phyloP scores from a whole-genome alignment of 768 basidiomycete species.

The Coprinellus micaceus region DNA sequence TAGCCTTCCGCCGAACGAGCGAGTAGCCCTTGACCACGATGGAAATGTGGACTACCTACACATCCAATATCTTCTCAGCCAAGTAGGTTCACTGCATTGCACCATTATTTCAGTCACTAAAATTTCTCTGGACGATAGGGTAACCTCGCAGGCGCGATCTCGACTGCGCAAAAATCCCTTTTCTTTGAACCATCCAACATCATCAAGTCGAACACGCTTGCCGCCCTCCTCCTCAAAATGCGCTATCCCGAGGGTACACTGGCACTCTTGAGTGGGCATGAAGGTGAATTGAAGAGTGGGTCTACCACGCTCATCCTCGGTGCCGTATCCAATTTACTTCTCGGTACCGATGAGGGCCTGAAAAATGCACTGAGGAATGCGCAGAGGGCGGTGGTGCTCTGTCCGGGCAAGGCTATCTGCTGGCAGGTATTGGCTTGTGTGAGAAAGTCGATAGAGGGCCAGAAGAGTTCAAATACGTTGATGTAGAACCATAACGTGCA shows the following conservation, averaged over 20 bases:
- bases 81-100: conserved; percentile 41
- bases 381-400: conserved; percentile 62
- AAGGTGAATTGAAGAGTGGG: conserved; percentile 32
- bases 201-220: conserved; percentile 51
- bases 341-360: conserved; percentile 16
- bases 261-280: conserved; percentile 37
- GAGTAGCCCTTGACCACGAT: conserved; percentile 62
- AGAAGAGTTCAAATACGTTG: too few relatives aligned
- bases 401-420: conserved; percentile 46
- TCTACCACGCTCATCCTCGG: conserved; percentile 45
- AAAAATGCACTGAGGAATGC: conserved; percentile 40
- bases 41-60: conserved; percentile 71
- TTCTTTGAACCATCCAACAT: conserved; percentile 50
- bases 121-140: conserved; percentile 32
- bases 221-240: conserved; percentile 49
- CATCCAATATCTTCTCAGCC: conserved; percentile 66
- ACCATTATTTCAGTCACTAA: not conserved
- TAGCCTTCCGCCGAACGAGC: conserved; percentile 60
- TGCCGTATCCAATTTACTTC: conserved; percentile 39
- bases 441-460: not conserved
- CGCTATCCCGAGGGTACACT: conserved; percentile 39
- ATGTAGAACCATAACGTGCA: too few relatives aligned
- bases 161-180: conserved; percentile 55
- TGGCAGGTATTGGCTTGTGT: conserved; percentile 66
- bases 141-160: conserved; percentile 44